These are phyloP conservation scores for Gossypium longicalyx DNA, from an alignment of 345 rosid genomes.

Conservation along the genomic window DNA sequence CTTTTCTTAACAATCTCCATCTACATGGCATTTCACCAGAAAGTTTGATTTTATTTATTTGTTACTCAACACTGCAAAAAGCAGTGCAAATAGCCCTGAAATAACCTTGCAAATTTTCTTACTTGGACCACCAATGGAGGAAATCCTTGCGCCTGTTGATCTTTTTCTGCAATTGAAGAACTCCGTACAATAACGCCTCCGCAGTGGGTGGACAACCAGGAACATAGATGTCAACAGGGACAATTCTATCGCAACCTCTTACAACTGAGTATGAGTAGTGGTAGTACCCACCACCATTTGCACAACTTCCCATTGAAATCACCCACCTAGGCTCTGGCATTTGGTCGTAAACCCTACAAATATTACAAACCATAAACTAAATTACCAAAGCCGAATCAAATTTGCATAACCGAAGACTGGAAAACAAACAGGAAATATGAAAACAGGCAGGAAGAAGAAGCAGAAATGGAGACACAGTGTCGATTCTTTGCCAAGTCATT, in stretches of 20 bases:
- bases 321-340: conserved; percentile 99
- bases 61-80: conserved; percentile 2
- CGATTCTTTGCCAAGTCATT: background rate
- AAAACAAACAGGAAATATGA: background rate
- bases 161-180: conserved; percentile 96
- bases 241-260: conserved; percentile 95
- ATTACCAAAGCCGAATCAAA: background rate
- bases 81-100: conserved; percentile 11
- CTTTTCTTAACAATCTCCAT: background rate
- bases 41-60: conserved; percentile 16
- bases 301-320: conserved; percentile 98
- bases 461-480: background rate
- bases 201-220: conserved; percentile 99
- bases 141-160: conserved; percentile 97
- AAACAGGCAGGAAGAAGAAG: background rate
- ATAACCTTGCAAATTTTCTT: conserved; percentile 23
- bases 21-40: conserved; percentile 17
- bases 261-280: conserved; percentile 98
- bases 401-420: background rate
- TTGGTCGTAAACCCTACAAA: conserved; percentile 90
- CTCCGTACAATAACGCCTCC: conserved; percentile 87
- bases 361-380: conserved; percentile 11
- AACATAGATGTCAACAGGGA: conserved; percentile 91
- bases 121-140: conserved; percentile 91
- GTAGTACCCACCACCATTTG: conserved; percentile 97